Base-by-base conservation (phyloP, 805 yeast genomes). In the Phaffomyces antillensis region DNA sequence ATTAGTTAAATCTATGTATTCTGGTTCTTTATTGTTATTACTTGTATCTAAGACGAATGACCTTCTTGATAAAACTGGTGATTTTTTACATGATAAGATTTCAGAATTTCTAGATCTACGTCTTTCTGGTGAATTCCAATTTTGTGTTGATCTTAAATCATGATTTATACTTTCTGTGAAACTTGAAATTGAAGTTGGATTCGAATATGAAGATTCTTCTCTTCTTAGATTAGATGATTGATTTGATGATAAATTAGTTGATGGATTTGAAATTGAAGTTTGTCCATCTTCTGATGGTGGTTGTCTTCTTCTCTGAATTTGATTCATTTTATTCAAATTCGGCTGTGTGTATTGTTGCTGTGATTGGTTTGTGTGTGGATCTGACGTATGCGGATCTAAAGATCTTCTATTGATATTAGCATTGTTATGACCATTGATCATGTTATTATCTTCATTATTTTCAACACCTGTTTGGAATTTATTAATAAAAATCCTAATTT, bases 401-500 rank as follows among this genome's bases (percentile, higher is more conserved):
- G 34, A 31, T 31, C 34, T 31, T 31, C 42, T 23, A 15, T 66
- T 60, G 18, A 59, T 52, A 35, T 65, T 67, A 7, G 77, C 78
- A 36, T 65, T 46, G 33, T 43, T 64, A 4, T 72, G 23, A 20
- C 23, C 5, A 20, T 4, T 20, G 23, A 20, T 20, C 5, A 5
- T 20, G 6, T 7, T 7, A 20, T 20, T 20, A 54, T 83, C 77
- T 7, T 73, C 70, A 44, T 70, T 70, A 33, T 83, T 76, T 46
- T 72, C 72, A 48, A 75, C 66, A 0, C 95, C 95, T 0, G 95
- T 84, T 7, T 81, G 83, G 51, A 71, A 70, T 31, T 66, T 66
- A 7, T 68, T 62, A 12, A 78, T 75, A 61, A 79, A 86, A 3
- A 63, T 60, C 26, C 68, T 66, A 18, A 85, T 66, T 51, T 87